These are phyloP conservation scores for Colletotrichum sp. DNA, from an alignment of 2,329 filamentous ascomycete genomes.

Conservation along the genomic window DNA sequence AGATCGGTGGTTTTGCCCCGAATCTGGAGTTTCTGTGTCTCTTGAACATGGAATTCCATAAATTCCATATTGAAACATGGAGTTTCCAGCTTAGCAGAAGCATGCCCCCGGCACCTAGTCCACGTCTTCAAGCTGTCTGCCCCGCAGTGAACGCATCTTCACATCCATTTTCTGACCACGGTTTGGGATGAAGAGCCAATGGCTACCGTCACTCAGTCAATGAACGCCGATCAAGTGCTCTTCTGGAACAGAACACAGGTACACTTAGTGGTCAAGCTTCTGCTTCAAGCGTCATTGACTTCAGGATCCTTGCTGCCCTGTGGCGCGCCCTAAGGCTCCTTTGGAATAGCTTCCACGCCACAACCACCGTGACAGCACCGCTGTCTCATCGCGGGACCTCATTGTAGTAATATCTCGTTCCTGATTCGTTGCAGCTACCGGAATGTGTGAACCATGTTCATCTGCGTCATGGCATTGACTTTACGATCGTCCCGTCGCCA, in stretches of 20 bases:
- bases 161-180: background rate
- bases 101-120: background rate
- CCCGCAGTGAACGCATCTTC: background rate
- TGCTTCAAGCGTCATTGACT: constrained; percentile 4
- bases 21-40: background rate
- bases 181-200: background rate
- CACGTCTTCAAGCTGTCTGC: background rate
- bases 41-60: background rate
- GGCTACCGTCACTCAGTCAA: background rate
- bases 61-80: background rate
- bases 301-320: background rate
- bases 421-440: background rate
- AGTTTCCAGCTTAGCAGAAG: background rate
- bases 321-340: background rate
- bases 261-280: background rate
- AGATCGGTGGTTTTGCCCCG: constrained; percentile 1
- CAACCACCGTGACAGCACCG: background rate
- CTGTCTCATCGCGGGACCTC: background rate
- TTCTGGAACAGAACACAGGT: background rate
- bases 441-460: background rate
- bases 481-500: background rate
- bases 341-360: background rate
- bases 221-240: background rate
- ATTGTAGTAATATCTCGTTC: background rate
- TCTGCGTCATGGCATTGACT: background rate